phyloP scores from a whole-genome alignment of 805 yeast genomes.

The Zygoascus tannicola region DNA sequence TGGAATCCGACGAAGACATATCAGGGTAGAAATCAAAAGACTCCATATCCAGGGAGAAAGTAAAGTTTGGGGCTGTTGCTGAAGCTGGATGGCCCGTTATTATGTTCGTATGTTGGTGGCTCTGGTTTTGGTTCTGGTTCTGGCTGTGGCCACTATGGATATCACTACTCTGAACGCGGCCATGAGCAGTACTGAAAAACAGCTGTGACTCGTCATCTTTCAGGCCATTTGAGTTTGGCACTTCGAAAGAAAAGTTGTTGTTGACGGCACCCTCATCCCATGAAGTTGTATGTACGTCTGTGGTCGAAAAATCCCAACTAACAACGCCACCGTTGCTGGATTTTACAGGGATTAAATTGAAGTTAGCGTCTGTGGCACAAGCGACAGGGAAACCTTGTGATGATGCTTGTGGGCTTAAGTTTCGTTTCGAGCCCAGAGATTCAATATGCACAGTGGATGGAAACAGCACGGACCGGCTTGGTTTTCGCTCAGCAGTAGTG shows the following conservation, averaged over 20 bases:
- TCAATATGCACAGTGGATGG: background rate
- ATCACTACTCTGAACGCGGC: background rate
- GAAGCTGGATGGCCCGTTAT: background rate
- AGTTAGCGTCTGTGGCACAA: constrained; percentile 17
- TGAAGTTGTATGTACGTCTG: background rate
- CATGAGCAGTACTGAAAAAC: background rate
- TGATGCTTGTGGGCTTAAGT: no score
- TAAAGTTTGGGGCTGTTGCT: background rate
- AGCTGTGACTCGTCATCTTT: background rate
- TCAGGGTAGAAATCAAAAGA: background rate
- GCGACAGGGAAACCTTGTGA: constrained; percentile 14
- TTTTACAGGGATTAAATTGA: constrained; percentile 14
- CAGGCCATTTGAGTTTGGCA: background rate
- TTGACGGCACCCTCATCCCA: background rate
- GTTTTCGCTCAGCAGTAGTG: background rate
- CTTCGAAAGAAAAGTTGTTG: background rate
- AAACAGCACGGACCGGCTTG: background rate
- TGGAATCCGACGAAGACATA: background rate
- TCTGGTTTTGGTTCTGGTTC: background rate
- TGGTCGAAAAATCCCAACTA: constrained; percentile 15
- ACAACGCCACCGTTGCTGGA: constrained; percentile 13
- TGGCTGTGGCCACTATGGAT: background rate
- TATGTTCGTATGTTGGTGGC: background rate
- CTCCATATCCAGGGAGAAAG: background rate
- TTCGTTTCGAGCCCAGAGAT: background rate